Evolutionary conservation across 768 basidiomycete genomes (phyloP).

Genomic region (Termitomyces sp.): DNA sequence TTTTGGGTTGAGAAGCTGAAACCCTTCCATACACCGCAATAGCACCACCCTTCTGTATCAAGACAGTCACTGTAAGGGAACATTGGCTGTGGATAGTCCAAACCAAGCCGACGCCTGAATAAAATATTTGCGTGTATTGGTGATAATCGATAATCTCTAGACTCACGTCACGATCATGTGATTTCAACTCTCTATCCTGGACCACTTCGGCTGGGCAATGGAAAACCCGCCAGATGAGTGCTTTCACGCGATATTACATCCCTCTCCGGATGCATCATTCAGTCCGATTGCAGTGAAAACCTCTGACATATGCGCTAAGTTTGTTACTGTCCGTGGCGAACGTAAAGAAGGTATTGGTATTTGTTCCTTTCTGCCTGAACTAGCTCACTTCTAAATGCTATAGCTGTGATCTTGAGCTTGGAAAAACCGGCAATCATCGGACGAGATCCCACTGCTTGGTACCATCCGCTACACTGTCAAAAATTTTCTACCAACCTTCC

Average conservation of each 20-base stretch:
- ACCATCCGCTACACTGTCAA: background rate
- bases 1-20: no score
- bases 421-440: conserved; percentile 65
- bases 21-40: no score
- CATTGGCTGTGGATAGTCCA: no score
- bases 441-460: conserved; percentile 68
- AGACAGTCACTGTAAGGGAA: no score
- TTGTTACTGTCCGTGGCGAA: conserved; percentile 56
- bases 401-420: conserved; percentile 56
- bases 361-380: background rate
- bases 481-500: background rate
- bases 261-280: background rate
- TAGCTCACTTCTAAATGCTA: background rate
- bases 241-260: background rate
- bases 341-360: conserved; percentile 53
- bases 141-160: no score
- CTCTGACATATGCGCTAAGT: conserved; percentile 64
- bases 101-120: no score
- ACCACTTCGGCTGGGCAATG: background rate
- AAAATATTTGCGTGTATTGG: no score
- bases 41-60: no score
- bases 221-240: background rate
- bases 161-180: background rate
- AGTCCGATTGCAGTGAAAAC: background rate
- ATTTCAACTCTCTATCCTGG: background rate